A percentile compares a stretch with the other conserved stretches of the same genome.
Evolutionary conservation across 805 yeast genomes (phyloP).

Genomic region (Scheffersomyces amazonensis): DNA sequence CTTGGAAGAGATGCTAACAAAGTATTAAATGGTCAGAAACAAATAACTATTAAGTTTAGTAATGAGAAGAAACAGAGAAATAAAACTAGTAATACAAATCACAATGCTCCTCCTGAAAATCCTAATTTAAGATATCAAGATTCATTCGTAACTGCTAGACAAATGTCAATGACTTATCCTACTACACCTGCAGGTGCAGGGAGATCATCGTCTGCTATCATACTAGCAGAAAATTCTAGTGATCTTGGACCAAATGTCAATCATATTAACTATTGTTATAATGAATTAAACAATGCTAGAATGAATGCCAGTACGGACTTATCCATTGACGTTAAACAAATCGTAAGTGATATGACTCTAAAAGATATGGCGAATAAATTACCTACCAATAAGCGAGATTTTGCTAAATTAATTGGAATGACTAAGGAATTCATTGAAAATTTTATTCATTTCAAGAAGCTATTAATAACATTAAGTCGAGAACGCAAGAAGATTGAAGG

Average conservation of each 20-base stretch:
- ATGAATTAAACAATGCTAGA: slow-evolving; percentile 41
- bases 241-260: slow-evolving; percentile 13
- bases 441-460: slow-evolving; percentile 39
- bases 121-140: slow-evolving; percentile 13
- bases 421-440: slow-evolving; percentile 24
- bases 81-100: background rate
- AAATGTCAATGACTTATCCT: slow-evolving; percentile 11
- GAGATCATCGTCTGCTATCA: slow-evolving; percentile 13
- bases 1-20: slow-evolving; percentile 54
- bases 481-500: slow-evolving; percentile 23
- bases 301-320: slow-evolving; percentile 40
- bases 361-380: slow-evolving; percentile 54
- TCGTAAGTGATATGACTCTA: slow-evolving; percentile 31
- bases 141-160: slow-evolving; percentile 16
- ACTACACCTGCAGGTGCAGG: slow-evolving; percentile 14
- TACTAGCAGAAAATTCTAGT: slow-evolving; percentile 13
- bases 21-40: slow-evolving; percentile 43
- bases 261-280: slow-evolving; percentile 25
- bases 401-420: slow-evolving; percentile 35
- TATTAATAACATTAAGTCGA: slow-evolving; percentile 27
- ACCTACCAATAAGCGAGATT: slow-evolving; percentile 51
- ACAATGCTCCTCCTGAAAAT: background rate
- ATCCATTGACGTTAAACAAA: slow-evolving; percentile 24
- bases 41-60: slow-evolving; percentile 53
- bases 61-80: slow-evolving; percentile 8